phyloP scores from a whole-genome alignment of 768 basidiomycete species.

The Leucosporidium creatinivorum region DNA sequence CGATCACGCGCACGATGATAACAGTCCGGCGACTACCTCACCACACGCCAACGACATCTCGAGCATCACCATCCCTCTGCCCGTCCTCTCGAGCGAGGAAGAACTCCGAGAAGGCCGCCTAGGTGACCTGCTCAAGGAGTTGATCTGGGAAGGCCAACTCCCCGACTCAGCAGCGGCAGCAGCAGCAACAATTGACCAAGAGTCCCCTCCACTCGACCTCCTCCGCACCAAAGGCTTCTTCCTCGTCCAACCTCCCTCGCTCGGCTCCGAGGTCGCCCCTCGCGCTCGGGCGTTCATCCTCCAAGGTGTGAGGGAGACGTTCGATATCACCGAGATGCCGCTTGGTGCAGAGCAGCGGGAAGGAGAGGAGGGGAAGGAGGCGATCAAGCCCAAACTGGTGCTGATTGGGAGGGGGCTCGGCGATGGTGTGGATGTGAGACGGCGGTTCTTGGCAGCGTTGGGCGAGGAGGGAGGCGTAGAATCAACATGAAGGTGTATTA shows the following conservation, averaged over 20 bases:
- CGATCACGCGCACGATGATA: conserved; percentile 1
- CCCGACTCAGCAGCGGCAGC: conserved; percentile 36
- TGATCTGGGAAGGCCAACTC: conserved; percentile 71
- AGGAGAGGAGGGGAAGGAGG: neutral
- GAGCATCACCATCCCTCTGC: conserved; percentile 59
- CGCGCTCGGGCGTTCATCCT: conserved; percentile 55
- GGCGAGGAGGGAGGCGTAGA: neutral
- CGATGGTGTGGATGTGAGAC: neutral
- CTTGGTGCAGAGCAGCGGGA: neutral
- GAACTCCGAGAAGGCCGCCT: conserved; percentile 49
- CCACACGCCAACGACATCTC: conserved; percentile 63
- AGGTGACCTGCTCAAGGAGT: conserved; percentile 69
- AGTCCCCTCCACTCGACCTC: conserved; percentile 49
- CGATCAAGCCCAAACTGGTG: conserved; percentile 28
- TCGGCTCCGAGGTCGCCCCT: too few species aligned
- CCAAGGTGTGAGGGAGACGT: conserved; percentile 86
- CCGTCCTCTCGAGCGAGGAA: conserved; percentile 47
- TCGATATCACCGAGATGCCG: conserved; percentile 49
- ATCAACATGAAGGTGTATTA: neutral
- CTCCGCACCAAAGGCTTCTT: conserved; percentile 87
- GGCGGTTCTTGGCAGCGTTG: neutral
- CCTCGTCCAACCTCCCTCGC: conserved; percentile 13
- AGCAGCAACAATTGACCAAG: conserved; percentile 1
- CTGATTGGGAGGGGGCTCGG: conserved; percentile 33
- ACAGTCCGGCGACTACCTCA: neutral